Base-by-base conservation (phyloP, 2,329 filamentous ascomycete species). In the Plenodomus biglobosus region DNA sequence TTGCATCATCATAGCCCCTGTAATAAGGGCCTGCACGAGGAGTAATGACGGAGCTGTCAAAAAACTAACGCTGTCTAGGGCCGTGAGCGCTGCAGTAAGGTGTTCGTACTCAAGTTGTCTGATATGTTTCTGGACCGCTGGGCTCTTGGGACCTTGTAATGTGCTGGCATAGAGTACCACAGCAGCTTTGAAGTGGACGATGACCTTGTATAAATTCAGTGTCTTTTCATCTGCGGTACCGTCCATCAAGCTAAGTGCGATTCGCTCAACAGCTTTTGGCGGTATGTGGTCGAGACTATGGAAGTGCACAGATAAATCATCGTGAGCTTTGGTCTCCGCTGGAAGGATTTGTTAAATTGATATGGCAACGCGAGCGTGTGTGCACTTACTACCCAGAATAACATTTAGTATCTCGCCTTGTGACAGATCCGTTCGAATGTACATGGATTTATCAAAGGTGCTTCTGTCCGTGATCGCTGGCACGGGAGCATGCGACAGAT, bases 1-100 rank as follows among this genome's bases (percentile, higher is more conserved):
- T 38, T 69, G 65, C 60, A 69, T 64, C 40, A 69, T 55, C 35
- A 65, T 57, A 27, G 62, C 65, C 1, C 65, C 67, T 7, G 64
- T 64, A 10, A 70, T 53, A 22, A 70, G 48, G 1, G 55, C 66
- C 35, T 69, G 67, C 10, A 64, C 58, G 3, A 70, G 36, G 10
- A 66, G 46, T 8, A 70, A 44, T 1, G 61, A 67, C 1, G 67
- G 64, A 7, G 55, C 46, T 7, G 52, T 61, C 40, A 69, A 42
- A 35, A 68, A 59, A 38, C 64, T 67, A 41, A 69, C 44, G 15
- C 49, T 55, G 30, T 68, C 62, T 8, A 70, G 44, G 7, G 64
- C 64, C 13, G 62, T 69, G 5, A 69, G 54, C 2, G 63, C 60
- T 32, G 65, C 65, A 19, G 54, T 60, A 8, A 68, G 45, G 37